Percentiles rank a stretch among this genome's conserved stretches.
These are phyloP conservation scores for Aspergillus versicolor DNA, from an alignment of 2,329 filamentous ascomycete species.

Conservation along the genomic window DNA sequence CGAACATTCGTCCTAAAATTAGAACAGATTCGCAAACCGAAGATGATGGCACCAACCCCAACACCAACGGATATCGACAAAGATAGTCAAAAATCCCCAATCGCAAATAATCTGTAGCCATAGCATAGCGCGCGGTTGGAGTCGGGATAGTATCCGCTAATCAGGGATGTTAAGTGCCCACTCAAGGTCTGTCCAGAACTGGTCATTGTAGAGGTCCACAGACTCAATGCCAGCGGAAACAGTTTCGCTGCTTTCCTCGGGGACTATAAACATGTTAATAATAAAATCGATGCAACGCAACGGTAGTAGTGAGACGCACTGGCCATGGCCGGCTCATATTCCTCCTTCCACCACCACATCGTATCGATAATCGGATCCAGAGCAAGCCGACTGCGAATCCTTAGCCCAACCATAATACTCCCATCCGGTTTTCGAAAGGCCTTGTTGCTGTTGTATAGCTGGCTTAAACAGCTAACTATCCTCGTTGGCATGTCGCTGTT, in stretches of 20 bases:
- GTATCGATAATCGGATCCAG: constrained; percentile 40
- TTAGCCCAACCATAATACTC: constrained; percentile 31
- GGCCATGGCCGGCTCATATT: constrained; percentile 28
- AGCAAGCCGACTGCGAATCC: constrained; percentile 40
- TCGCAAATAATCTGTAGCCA: too few species aligned
- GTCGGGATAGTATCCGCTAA: neutral
- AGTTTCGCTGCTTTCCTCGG: constrained; percentile 10
- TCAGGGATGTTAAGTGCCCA: constrained; percentile 29
- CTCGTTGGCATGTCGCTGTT: constrained; percentile 37
- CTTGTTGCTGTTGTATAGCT: constrained; percentile 43
- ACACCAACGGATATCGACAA: too few species aligned
- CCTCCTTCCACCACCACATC: constrained; percentile 47
- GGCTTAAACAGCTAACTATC: constrained; percentile 33
- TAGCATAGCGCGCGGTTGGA: too few species aligned
- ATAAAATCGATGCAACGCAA: neutral
- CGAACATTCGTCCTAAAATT: too few species aligned
- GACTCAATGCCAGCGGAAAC: constrained; percentile 16
- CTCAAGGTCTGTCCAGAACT: constrained; percentile 40
- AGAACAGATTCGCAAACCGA: too few species aligned
- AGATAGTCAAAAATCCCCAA: too few species aligned
- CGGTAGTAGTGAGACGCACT: neutral
- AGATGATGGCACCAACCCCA: too few species aligned
- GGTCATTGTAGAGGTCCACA: constrained; percentile 31
- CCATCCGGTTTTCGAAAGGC: constrained; percentile 42
- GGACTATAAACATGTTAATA: constrained; percentile 6